Evolutionary conservation across 164 flowering plant species (phyloP), one percentile per base, ranked within the genome.

Genomic region (Stephania cephalantha): DNA sequence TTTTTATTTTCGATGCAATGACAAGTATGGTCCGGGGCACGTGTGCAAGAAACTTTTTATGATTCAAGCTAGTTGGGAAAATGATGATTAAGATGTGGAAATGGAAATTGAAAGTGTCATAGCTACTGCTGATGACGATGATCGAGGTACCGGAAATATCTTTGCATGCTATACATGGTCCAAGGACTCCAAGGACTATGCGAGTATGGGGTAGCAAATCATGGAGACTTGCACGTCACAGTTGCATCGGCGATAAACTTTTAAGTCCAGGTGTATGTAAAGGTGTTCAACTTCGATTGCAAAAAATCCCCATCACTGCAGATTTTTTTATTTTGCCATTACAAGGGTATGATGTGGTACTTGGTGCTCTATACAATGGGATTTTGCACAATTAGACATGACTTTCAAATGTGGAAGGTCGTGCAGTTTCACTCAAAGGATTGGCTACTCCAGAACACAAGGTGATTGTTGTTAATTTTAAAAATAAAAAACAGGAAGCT

Each of bases 261-360:
- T 4, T 6, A 2, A 67, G 69, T 29, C 44, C 7, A 4, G 69
- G 69, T 0, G 30, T n/a, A 13, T 67, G 69, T 13, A 22, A 22
- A 5, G 15, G 30, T 8, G 44, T 29, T 10, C 6, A 67, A 13
- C 13, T 67, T 6, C 6, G 12, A 8, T 29, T 67, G 15, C 69
- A 29, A 22, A 30, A 30, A 6, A 29, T 67, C 4, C 22, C 15
- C 30, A 10, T 67, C 12, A 9, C 6, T 20, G 6, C 11, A 6
- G 69, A 67, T 67, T 67, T 67, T 67, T 67, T 22, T n/a, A 11
- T 67, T n/a, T 22, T 67, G 8, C 69, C 69, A 20, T 29, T 67
- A 6, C 42, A 67, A 67, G 69, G 42, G 0, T 67, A 67, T 29
- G 42, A 67, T 67, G 8, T 67, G 9, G 42, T 67, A 12, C 42